Evolutionary conservation across 495 filamentous ascomycete species (phyloP).

Genomic region (Hypoxylon intermedium): DNA sequence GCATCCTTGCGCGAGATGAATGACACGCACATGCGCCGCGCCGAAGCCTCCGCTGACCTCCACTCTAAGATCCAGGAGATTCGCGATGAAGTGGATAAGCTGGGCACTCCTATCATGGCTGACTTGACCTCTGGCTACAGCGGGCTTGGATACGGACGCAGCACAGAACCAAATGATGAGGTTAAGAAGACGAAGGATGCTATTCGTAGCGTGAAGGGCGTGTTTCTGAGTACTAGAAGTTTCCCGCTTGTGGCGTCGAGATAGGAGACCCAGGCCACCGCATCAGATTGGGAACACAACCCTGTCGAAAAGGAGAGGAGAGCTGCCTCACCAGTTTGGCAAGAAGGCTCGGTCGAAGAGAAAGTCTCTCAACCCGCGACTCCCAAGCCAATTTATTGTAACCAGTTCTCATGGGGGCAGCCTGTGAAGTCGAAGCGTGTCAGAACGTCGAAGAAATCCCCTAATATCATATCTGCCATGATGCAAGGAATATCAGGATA

Average conservation of each 20-base stretch:
- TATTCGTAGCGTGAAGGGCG: conserved; percentile 92
- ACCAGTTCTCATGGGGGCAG: no score
- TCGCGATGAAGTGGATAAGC: conserved; percentile 53
- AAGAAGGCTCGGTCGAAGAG: neutral
- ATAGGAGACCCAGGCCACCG: conserved; percentile 26
- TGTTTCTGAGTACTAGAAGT: conserved; percentile 78
- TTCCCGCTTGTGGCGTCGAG: conserved; percentile 54
- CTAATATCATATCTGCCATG: no score
- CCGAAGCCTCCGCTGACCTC: conserved; percentile 48
- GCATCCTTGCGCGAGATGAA: conserved; percentile 62
- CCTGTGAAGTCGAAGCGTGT: no score
- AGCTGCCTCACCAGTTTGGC: neutral
- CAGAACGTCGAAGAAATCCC: no score
- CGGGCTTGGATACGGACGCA: conserved; percentile 53
- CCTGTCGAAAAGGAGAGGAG: neutral
- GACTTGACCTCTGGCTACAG: conserved; percentile 41
- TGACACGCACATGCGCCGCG: conserved; percentile 50
- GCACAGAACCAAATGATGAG: conserved; percentile 71
- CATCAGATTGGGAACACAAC: neutral
- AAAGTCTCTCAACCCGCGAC: no score
- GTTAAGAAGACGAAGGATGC: conserved; percentile 79
- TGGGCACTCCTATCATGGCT: conserved; percentile 47
- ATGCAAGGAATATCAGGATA: no score
- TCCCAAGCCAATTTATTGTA: no score
- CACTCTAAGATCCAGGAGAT: conserved; percentile 56